Base-by-base conservation (phyloP, 371 early-diverging fungal species). In the Astathelohania contejeani region DNA sequence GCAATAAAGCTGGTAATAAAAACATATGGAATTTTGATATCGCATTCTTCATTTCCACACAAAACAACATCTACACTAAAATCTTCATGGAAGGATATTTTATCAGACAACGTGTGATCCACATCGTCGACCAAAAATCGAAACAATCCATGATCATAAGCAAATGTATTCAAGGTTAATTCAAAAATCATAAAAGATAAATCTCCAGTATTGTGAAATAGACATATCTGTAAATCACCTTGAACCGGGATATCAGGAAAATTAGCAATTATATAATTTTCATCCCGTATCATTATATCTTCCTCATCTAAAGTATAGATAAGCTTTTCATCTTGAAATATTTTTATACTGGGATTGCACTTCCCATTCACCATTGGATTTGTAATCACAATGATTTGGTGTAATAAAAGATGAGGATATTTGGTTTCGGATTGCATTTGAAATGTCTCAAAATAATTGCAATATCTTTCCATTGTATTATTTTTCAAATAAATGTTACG, bases 61-160 rank as follows among this genome's bases (percentile, higher is more conserved):
- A 61, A 42, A 7, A 66, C 59, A 16, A 66, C 3, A 56, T 66
- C 66, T 25, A 65, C 24, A n/a, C 29, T 35, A 42, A 65, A 59
- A 22, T 65, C 60, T 19, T 65, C 37, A 7, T 39, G 24, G 46
- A 57, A 66, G 50, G 3, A 32, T 14, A 35, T n/a, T 3, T 3
- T 2, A 19, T 19, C 3, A 22, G 18, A 26, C 0, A 26, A 24
- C 2, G 49, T 19, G 6, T 35, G 29, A 22, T 55, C 43, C 22
- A 65, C 38, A 38, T 65, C 65, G 19, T 56, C 53, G 3, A 49
- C 35, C 1, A 27, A 37, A 48, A 58, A 65, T 43, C 65, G 47
- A 39, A 46, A 65, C 0, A 65, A n/a, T 3, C 60, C 65, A 28
- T 59, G 60, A 16, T 45, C 25, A 27, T 59, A 60, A 23, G 37